Percentiles rank a stretch among this genome's conserved stretches.
phyloP scores from a whole-genome alignment of 164 flowering plant genomes.

The Annona cherimola region DNA sequence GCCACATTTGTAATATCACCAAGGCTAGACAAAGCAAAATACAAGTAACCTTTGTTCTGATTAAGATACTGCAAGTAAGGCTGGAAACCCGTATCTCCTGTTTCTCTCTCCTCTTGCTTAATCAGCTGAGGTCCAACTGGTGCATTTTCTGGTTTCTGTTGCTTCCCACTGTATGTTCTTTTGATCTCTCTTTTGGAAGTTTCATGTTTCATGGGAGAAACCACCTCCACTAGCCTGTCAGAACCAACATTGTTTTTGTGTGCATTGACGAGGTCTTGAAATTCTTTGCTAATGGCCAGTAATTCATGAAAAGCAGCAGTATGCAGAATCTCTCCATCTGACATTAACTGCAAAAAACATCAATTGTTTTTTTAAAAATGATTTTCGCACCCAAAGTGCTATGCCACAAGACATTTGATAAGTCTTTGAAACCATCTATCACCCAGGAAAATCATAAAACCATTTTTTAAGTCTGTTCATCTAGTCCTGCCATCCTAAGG shows the following conservation, averaged over 20 bases:
- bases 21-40: conserved; percentile 34
- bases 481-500: neutral
- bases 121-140: conserved; percentile 55
- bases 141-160: conserved; percentile 7
- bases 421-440: neutral
- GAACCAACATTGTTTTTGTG: conserved; percentile 53
- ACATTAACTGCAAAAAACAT: conserved; percentile 54
- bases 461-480: neutral
- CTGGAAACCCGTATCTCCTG: conserved; percentile 57
- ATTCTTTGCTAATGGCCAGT: conserved; percentile 43
- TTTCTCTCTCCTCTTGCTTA: conserved; percentile 59
- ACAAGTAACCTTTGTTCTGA: conserved; percentile 56
- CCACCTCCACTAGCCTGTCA: conserved; percentile 27
- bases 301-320: conserved; percentile 50
- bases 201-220: conserved; percentile 16
- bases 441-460: neutral
- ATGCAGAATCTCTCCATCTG: conserved; percentile 43
- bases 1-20: conserved; percentile 34
- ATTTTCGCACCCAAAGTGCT: no score
- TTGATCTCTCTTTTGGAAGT: conserved; percentile 30
- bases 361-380: no score
- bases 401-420: neutral
- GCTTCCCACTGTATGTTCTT: conserved; percentile 18
- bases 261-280: conserved; percentile 65
- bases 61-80: conserved; percentile 63